Conservation (phyloP, 148 eudicot genomes). For the Dysphania ambrosioides region DNA sequence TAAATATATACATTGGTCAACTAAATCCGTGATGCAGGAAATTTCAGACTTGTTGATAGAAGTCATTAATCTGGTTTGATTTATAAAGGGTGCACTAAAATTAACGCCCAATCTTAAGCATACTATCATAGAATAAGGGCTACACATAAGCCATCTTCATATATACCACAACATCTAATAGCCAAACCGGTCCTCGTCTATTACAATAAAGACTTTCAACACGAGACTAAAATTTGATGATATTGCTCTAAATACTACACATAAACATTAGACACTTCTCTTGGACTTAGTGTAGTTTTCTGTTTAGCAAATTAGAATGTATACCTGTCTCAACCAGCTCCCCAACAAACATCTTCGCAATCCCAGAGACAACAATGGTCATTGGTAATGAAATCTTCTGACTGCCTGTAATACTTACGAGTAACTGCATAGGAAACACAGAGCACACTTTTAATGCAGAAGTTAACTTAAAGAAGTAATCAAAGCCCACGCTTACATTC, state of each 20-base stretch:
- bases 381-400: conserved; percentile 80
- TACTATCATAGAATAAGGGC: neutral
- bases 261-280: neutral
- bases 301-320: neutral
- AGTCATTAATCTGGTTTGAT: neutral
- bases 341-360: conserved; percentile 95
- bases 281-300: neutral
- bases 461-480: neutral
- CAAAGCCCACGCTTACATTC: neutral
- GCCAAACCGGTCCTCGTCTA: too few species aligned
- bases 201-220: neutral
- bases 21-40: neutral
- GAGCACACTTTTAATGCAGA: neutral
- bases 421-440: conserved; percentile 50
- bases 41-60: neutral
- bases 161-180: too few species aligned
- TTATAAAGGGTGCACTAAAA: too few species aligned
- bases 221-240: neutral
- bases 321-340: conserved; percentile 94
- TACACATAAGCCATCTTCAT: too few species aligned
- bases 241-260: neutral
- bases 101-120: neutral
- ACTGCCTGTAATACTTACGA: conserved; percentile 81
- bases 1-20: neutral
- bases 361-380: conserved; percentile 94